These are phyloP conservation scores for Penicillium sclerotiorum DNA, from an alignment of 2,329 filamentous ascomycete species.

Conservation along the genomic window DNA sequence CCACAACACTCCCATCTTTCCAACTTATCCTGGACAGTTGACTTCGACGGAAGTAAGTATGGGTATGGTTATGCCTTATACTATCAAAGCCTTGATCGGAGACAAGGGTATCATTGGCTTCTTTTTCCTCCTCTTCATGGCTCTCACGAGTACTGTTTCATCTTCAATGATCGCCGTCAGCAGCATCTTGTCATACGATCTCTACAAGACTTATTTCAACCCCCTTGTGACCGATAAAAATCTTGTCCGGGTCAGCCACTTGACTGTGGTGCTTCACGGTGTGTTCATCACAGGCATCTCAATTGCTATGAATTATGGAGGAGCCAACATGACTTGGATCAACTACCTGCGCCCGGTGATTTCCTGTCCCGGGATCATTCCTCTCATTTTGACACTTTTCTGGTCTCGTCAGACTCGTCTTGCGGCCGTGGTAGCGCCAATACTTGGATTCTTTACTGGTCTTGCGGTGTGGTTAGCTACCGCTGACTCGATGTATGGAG, in stretches of 20 bases:
- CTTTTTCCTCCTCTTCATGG: slow-evolving; percentile 56
- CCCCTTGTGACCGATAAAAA: slow-evolving; percentile 47
- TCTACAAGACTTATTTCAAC: slow-evolving; percentile 57
- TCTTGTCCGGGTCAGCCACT: slow-evolving; percentile 49
- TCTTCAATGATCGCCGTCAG: slow-evolving; percentile 56
- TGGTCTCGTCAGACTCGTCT: slow-evolving; percentile 51
- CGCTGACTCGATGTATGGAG: slow-evolving; percentile 43
- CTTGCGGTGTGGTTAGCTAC: slow-evolving; percentile 50
- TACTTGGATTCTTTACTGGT: slow-evolving; percentile 48
- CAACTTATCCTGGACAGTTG: slow-evolving; percentile 46
- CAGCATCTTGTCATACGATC: slow-evolving; percentile 54
- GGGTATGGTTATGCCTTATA: slow-evolving; percentile 54
- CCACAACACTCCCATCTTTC: slow-evolving; percentile 50
- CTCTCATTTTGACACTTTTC: slow-evolving; percentile 47
- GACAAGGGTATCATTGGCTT: slow-evolving; percentile 47
- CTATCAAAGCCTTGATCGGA: slow-evolving; percentile 48
- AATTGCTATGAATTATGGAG: slow-evolving; percentile 52
- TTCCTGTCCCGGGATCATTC: slow-evolving; percentile 49
- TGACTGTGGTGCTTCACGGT: slow-evolving; percentile 52
- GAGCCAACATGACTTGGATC: slow-evolving; percentile 54
- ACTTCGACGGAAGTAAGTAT: slow-evolving; percentile 46
- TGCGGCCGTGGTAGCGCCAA: slow-evolving; percentile 43
- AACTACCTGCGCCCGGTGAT: slow-evolving; percentile 47
- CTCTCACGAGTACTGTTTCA: slow-evolving; percentile 53
- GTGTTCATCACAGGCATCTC: slow-evolving; percentile 54